Evolutionary conservation across 2,329 filamentous ascomycete species (phyloP).

Genomic region (Ophiostoma sp.): DNA sequence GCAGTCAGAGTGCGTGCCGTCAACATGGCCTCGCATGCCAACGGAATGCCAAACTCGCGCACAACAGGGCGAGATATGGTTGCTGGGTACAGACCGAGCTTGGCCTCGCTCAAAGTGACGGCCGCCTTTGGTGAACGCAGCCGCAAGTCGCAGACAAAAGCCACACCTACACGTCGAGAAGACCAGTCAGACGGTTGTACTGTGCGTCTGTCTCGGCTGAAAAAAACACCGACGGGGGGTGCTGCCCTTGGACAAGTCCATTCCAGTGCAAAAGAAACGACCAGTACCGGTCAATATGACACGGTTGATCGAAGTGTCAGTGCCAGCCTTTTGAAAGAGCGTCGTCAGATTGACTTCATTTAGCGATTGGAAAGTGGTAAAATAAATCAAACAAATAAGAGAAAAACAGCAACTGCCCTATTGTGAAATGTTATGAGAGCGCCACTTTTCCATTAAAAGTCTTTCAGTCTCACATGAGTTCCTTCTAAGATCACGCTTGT

Average conservation of each 20-base stretch:
- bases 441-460: background rate
- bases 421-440: background rate
- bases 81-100: conserved; percentile 38
- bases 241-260: conserved; percentile 33
- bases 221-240: background rate
- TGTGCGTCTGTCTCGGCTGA: background rate
- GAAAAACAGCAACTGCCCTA: too few species aligned
- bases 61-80: conserved; percentile 40
- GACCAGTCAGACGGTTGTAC: conserved; percentile 28
- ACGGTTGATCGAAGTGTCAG: conserved; percentile 36
- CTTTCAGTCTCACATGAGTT: background rate
- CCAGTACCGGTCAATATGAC: conserved; percentile 38
- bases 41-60: conserved; percentile 39
- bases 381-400: too few species aligned
- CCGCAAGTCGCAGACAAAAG: conserved; percentile 43
- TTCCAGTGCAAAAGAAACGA: conserved; percentile 42
- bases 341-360: background rate
- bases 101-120: conserved; percentile 40
- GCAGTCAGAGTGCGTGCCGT: conserved; percentile 35
- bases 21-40: conserved; percentile 40
- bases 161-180: conserved; percentile 42
- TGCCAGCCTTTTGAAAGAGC: background rate
- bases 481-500: background rate
- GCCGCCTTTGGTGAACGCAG: conserved; percentile 25
- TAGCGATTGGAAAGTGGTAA: too few species aligned